Percentiles rank a stretch among this genome's conserved stretches.
Conservation (phyloP, 768 basidiomycete genomes). For the Lyophyllum shimeji region DNA sequence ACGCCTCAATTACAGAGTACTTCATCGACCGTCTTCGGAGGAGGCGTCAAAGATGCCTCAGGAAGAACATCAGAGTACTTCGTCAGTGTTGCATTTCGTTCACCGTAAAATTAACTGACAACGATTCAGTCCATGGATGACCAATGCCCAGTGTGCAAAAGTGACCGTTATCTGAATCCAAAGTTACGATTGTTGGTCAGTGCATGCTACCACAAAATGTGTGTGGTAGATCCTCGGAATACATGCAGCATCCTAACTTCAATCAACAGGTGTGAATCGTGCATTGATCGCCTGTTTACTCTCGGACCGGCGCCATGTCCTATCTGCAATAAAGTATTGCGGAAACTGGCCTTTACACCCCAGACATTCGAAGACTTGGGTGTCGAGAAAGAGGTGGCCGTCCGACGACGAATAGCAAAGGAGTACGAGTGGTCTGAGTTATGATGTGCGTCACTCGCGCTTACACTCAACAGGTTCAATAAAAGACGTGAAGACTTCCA, state of each 20-base stretch:
- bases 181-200: constrained; percentile 92
- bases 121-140: constrained; percentile 77
- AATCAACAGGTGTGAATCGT: constrained; percentile 86
- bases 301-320: constrained; percentile 97
- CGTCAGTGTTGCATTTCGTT: constrained; percentile 41
- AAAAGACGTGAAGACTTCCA: constrained; percentile 89
- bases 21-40: constrained; percentile 72
- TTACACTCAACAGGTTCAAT: constrained; percentile 69
- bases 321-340: constrained; percentile 80
- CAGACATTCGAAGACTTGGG: constrained; percentile 92
- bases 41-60: constrained; percentile 84
- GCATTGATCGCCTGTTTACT: constrained; percentile 95
- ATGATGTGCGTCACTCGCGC: not conserved
- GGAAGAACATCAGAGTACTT: constrained; percentile 81
- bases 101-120: not conserved
- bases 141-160: constrained; percentile 96
- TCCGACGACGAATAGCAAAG: constrained; percentile 84
- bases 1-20: constrained; percentile 72
- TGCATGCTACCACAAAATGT: constrained; percentile 98
- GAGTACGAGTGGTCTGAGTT: constrained; percentile 59
- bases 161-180: constrained; percentile 93
- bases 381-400: constrained; percentile 93
- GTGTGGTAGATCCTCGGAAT: not conserved
- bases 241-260: not conserved
- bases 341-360: constrained; percentile 93